Evolutionary conservation across 1,284 basidiomycete species (phyloP).

Genomic region (Trichosporon faecale): DNA sequence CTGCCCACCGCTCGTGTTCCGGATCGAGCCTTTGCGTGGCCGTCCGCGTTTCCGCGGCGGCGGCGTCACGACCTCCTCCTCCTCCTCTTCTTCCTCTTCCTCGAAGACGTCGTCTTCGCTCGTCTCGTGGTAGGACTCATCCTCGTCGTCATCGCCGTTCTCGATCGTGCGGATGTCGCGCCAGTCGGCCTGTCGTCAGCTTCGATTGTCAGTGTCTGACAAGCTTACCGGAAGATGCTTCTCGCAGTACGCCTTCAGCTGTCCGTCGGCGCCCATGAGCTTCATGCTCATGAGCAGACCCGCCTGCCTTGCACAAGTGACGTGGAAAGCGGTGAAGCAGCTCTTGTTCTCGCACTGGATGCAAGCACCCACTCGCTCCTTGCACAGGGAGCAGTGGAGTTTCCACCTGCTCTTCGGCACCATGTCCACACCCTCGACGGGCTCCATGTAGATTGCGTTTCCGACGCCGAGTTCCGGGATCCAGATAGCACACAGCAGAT

Average conservation of each 20-base stretch:
- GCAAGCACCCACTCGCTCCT: constrained; percentile 78
- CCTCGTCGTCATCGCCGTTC: constrained; percentile 37
- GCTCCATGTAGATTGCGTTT: constrained; percentile 98
- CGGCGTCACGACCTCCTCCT: constrained; percentile 40
- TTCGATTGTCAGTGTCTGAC: no score
- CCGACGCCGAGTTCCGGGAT: constrained; percentile 91
- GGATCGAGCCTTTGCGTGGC: constrained; percentile 22
- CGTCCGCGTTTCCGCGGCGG: constrained; percentile 18
- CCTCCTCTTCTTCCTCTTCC: constrained; percentile 48
- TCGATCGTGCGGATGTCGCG: constrained; percentile 15
- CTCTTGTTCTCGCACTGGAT: constrained; percentile 92
- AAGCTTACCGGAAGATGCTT: constrained; percentile 76
- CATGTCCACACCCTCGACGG: constrained; percentile 82
- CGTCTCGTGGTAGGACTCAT: constrained; percentile 36
- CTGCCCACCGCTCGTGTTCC: neutral
- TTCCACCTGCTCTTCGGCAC: constrained; percentile 93
- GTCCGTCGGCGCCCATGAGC: constrained; percentile 56
- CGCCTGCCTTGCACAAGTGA: constrained; percentile 86
- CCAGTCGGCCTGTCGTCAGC: constrained; percentile 28
- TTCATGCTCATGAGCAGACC: constrained; percentile 85
- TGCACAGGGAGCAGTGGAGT: constrained; percentile 88
- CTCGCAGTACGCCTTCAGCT: constrained; percentile 76
- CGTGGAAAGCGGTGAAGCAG: constrained; percentile 92
- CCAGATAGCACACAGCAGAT: constrained; percentile 96
- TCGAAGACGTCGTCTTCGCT: neutral